Evolutionary conservation across 2,329 filamentous ascomycete species (phyloP).

Genomic region (Aspergillus melleus): DNA sequence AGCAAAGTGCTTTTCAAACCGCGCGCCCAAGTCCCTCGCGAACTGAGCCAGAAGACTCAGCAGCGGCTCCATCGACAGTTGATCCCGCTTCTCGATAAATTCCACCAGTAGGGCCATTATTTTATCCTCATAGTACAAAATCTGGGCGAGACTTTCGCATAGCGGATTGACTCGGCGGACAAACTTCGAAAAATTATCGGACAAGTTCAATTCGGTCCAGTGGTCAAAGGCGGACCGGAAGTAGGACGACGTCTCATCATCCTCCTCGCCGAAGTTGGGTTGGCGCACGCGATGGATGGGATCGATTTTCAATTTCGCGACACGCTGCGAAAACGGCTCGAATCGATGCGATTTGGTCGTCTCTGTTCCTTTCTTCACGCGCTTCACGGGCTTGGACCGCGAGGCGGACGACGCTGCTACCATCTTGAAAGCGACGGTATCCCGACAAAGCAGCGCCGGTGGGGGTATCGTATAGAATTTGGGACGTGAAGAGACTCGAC

Average conservation of each 20-base stretch:
- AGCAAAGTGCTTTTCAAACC: constrained; percentile 87
- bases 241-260: constrained; percentile 77
- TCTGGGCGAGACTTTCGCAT: constrained; percentile 86
- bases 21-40: constrained; percentile 84
- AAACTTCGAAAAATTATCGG: constrained; percentile 76
- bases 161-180: constrained; percentile 71
- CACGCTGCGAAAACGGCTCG: constrained; percentile 86
- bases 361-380: constrained; percentile 65
- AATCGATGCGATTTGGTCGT: constrained; percentile 84
- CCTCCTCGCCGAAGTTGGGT: constrained; percentile 74
- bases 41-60: constrained; percentile 88
- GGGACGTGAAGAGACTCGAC: constrained; percentile 21
- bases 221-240: constrained; percentile 78
- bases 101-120: constrained; percentile 76
- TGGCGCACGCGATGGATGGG: constrained; percentile 86
- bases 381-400: constrained; percentile 68
- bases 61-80: constrained; percentile 79
- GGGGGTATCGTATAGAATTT: constrained; percentile 12
- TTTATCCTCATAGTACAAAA: constrained; percentile 83
- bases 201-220: constrained; percentile 91
- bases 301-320: constrained; percentile 89
- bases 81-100: constrained; percentile 76
- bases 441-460: constrained; percentile 27
- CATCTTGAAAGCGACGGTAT: constrained; percentile 34
- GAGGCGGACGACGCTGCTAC: constrained; percentile 61